Conservation (phyloP, 2,329 filamentous ascomycete genomes). For the Chrysosporium queenslandicum region DNA sequence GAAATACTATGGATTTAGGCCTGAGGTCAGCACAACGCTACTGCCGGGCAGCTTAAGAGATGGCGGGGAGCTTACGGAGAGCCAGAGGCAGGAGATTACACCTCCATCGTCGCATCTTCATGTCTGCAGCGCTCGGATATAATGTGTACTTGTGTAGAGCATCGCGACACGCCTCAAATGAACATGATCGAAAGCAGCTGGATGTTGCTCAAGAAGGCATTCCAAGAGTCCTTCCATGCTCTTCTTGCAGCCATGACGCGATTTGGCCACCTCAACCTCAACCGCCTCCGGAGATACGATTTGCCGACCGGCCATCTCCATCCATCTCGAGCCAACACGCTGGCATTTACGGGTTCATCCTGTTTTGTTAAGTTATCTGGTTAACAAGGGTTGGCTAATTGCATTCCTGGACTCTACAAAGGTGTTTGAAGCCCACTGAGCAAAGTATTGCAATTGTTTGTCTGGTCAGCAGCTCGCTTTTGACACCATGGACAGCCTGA, state of each 20-base stretch:
- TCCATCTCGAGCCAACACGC: not conserved
- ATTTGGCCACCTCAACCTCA: slow-evolving; percentile 9
- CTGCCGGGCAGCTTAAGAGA: not conserved
- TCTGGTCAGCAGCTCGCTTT: too few species aligned
- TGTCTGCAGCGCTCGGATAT: slow-evolving; percentile 6
- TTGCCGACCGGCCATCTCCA: not conserved
- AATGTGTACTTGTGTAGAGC: not conserved
- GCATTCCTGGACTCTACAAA: too few species aligned
- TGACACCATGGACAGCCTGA: too few species aligned
- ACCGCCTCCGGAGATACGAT: slow-evolving; percentile 4
- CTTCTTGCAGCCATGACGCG: not conserved
- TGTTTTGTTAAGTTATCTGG: too few species aligned
- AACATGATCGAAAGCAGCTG: not conserved
- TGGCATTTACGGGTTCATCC: too few species aligned
- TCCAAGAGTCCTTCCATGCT: not conserved
- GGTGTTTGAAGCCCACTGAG: too few species aligned
- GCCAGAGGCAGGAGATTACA: slow-evolving; percentile 16
- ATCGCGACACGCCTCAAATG: slow-evolving; percentile 7
- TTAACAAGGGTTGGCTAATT: too few species aligned
- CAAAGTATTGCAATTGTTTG: too few species aligned
- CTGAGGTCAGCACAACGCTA: not conserved
- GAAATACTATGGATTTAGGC: slow-evolving; percentile 9
- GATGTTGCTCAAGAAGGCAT: not conserved
- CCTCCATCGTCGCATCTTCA: slow-evolving; percentile 17
- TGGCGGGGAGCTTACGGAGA: slow-evolving; percentile 11